A percentile compares a stretch with the other conserved stretches of the same genome.
phyloP scores from a whole-genome alignment of 2,329 filamentous ascomycete genomes.

The Stemphylium beticola region DNA sequence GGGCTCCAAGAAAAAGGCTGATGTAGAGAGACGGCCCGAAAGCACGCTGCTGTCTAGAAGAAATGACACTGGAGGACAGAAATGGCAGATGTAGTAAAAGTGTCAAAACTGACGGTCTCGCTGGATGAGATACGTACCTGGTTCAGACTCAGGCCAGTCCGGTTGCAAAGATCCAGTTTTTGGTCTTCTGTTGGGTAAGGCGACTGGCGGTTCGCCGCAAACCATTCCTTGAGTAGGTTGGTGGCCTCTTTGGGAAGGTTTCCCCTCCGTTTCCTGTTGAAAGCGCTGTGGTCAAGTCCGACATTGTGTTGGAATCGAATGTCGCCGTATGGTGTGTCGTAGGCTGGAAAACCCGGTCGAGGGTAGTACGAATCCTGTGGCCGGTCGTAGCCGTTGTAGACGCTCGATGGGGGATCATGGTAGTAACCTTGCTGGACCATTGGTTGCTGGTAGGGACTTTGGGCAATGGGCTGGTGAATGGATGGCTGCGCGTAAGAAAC shows the following conservation, averaged over 20 bases:
- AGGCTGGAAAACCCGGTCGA: conserved; percentile 22
- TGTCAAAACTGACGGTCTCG: conserved; percentile 43
- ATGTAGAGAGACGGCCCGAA: conserved; percentile 2
- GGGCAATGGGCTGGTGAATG: conserved; percentile 11
- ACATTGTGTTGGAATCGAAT: conserved; percentile 41
- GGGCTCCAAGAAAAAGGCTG: not conserved
- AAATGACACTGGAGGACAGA: conserved; percentile 16
- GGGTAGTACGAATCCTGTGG: conserved; percentile 29
- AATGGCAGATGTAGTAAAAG: conserved; percentile 32
- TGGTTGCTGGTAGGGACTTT: conserved; percentile 22
- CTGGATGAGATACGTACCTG: conserved; percentile 50
- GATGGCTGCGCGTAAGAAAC: conserved; percentile 19
- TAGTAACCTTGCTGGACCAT: conserved; percentile 32
- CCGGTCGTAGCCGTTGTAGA: conserved; percentile 26
- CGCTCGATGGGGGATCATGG: conserved; percentile 28
- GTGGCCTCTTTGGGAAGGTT: conserved; percentile 92
- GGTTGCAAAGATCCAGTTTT: conserved; percentile 78
- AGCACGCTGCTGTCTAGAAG: conserved; percentile 7
- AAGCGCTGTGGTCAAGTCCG: conserved; percentile 36
- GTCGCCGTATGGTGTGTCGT: conserved; percentile 30
- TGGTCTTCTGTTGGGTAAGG: conserved; percentile 89
- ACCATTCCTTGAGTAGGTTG: conserved; percentile 81
- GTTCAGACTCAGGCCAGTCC: conserved; percentile 81
- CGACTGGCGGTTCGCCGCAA: conserved; percentile 60
- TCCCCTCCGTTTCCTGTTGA: conserved; percentile 68